Percentiles rank a stretch among this genome's conserved stretches.
These are phyloP conservation scores for Psidium guajava DNA, from an alignment of 345 rosid species.

Conservation along the genomic window DNA sequence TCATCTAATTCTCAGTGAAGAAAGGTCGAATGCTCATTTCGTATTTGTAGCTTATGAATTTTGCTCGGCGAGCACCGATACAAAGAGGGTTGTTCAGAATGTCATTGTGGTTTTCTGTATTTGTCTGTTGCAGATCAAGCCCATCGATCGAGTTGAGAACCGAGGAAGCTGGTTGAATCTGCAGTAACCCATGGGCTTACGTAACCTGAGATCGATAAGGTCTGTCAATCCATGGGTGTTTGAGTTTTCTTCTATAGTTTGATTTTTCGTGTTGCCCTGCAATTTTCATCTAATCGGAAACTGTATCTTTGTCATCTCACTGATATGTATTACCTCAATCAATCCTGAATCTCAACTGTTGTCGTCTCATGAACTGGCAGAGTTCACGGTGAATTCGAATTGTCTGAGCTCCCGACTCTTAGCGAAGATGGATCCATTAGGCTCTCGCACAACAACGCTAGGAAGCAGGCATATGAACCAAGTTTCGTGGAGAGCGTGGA, in stretches of 20 bases:
- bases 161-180: not conserved
- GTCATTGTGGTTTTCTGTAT: not conserved
- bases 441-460: not conserved
- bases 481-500: slow-evolving; percentile 13
- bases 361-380: not conserved
- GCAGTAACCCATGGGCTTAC: slow-evolving; percentile 18
- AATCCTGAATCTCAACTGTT: not conserved
- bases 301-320: not conserved
- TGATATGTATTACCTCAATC: not conserved
- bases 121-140: not conserved
- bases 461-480: slow-evolving; percentile 8
- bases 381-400: not conserved
- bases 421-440: not conserved
- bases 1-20: not conserved
- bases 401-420: not conserved
- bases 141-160: not conserved
- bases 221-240: not conserved
- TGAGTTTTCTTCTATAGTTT: not conserved
- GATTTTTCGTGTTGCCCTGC: not conserved
- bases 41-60: not conserved
- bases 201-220: slow-evolving; percentile 64
- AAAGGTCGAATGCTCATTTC: not conserved
- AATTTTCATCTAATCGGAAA: not conserved
- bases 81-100: not conserved
- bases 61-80: not conserved